Evolutionary conservation across 495 filamentous ascomycete genomes (phyloP).

Genomic region (Extremus antarcticus): DNA sequence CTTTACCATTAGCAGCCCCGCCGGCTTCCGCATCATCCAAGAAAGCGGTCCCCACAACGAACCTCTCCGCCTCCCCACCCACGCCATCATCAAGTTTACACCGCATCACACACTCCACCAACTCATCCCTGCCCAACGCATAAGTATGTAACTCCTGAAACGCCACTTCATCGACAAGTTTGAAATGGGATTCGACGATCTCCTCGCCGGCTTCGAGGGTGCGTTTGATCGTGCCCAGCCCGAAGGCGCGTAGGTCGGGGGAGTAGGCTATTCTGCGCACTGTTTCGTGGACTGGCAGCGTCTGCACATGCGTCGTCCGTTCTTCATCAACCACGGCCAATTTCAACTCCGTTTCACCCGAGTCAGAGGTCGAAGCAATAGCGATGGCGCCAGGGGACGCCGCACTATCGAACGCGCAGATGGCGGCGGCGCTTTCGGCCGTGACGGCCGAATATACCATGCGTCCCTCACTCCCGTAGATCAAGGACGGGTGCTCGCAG

Average conservation of each 20-base stretch:
- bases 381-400: constrained; percentile 73
- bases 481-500: constrained; percentile 85
- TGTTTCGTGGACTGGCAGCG: constrained; percentile 66
- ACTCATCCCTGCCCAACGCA: constrained; percentile 49
- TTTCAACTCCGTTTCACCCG: constrained; percentile 51
- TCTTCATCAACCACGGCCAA: constrained; percentile 76
- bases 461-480: constrained; percentile 77
- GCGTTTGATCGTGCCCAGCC: constrained; percentile 70
- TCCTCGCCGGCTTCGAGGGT: constrained; percentile 46
- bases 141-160: constrained; percentile 33
- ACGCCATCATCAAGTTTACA: constrained; percentile 60
- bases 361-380: constrained; percentile 72
- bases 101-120: constrained; percentile 75
- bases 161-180: constrained; percentile 38
- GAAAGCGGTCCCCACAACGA: constrained; percentile 78
- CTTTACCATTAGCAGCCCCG: constrained; percentile 17
- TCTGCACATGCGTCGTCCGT: constrained; percentile 74
- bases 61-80: constrained; percentile 52
- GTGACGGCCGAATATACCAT: constrained; percentile 95
- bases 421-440: constrained; percentile 66
- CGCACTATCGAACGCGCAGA: constrained; percentile 71
- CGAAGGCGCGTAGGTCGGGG: constrained; percentile 65
- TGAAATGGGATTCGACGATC: constrained; percentile 47
- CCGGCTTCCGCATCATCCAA: constrained; percentile 44
- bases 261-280: constrained; percentile 84